Base-by-base conservation (phyloP, 1,284 basidiomycete species). In the Trametes pubescens region DNA sequence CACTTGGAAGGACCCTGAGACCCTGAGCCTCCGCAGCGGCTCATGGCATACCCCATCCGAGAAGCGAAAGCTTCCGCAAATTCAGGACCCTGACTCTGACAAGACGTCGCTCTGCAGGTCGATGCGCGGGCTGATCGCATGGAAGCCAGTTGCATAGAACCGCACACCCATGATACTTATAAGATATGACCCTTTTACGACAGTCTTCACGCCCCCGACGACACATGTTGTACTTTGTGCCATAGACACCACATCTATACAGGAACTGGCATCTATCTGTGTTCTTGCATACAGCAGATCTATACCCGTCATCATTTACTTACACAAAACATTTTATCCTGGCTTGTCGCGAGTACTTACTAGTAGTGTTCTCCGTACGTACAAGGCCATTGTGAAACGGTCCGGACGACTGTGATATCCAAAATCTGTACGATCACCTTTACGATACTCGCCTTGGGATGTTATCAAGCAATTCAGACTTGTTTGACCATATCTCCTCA, bases 41-140 rank as follows among this genome's bases (percentile, higher is more conserved):
- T 64, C 62, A 16, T 32, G 86, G 83, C 79, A 80, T 34, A 77
- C 80, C 24, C 87, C 87, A 85, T 78, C 84, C 51, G 79, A 81
- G 43, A 62, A 69, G 40, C 67, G 65, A 43, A 57, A 40, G 47
- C 61, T 51, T 43, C 48, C 47, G 40, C 48, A 51, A 26, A 49
- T 56, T 6, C 53, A 56, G 47, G 51, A 56, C 29, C 60, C 54
- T 7, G 60, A 56, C 47, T 56, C 47, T 53, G 53, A 61, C 53
- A 51, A 62, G 24, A 34, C 37, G 16, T 61, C 66, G 26, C 46
- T 69, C 7, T 70, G 69, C 53, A 58, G 71, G 44, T 67, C 67
- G 16, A 64, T 82, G 62, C 73, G 80, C 40, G 80, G 78, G 24
- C 81, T 82, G 52, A 79, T 82, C 40, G 82, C 79, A 34, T 73